Evolutionary conservation across 83 land plant genomes (phyloP).

Genomic region (Thuja plicata): DNA sequence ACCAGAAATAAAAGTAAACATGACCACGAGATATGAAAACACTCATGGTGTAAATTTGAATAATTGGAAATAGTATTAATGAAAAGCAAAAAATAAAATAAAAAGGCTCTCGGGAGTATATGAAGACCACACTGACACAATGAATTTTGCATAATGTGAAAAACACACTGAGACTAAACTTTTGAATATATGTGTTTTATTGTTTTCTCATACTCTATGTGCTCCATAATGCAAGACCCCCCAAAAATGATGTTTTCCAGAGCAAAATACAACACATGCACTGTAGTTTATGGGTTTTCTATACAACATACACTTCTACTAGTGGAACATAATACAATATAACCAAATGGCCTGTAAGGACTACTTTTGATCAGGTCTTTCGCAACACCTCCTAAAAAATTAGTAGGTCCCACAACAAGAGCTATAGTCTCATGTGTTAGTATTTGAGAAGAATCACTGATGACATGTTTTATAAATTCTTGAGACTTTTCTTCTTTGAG

Average conservation of each 20-base stretch:
- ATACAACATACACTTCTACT: too few relatives aligned
- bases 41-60: background rate
- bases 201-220: too few relatives aligned
- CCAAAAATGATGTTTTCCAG: too few relatives aligned
- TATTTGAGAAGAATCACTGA: slow-evolving; percentile 29
- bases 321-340: slow-evolving; percentile 22
- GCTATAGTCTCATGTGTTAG: slow-evolving; percentile 32
- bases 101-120: background rate
- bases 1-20: background rate
- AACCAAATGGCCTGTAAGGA: slow-evolving; percentile 64
- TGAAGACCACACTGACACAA: too few relatives aligned
- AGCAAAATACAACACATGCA: too few relatives aligned
- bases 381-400: slow-evolving; percentile 29
- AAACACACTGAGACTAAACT: too few relatives aligned
- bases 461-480: too few relatives aligned
- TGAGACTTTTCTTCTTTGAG: background rate
- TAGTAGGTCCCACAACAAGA: slow-evolving; percentile 39
- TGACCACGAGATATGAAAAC: background rate
- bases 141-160: too few relatives aligned
- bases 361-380: slow-evolving; percentile 29
- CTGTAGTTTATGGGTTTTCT: too few relatives aligned
- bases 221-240: too few relatives aligned
- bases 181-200: too few relatives aligned
- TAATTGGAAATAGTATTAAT: background rate
- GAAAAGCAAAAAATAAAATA: background rate